Percentiles rank a stretch among this genome's conserved stretches.
phyloP scores from a whole-genome alignment of 202 grass and related monocot genomes.

The Carex sylvatica region DNA sequence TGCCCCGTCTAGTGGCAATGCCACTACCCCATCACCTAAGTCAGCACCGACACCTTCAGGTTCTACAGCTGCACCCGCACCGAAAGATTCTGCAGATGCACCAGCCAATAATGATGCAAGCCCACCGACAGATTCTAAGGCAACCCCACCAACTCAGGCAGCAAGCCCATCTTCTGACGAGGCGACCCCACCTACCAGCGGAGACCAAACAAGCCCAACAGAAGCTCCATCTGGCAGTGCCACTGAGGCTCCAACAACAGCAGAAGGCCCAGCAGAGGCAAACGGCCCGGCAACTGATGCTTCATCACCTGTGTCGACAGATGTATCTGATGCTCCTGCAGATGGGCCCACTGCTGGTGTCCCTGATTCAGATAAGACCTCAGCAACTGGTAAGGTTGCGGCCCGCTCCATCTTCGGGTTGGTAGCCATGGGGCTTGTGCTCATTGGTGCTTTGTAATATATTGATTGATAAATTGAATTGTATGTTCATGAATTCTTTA shows the following conservation, averaged over 20 bases:
- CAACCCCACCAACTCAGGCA: constrained; percentile 18
- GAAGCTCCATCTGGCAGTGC: constrained; percentile 19
- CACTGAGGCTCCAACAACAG: constrained; percentile 15
- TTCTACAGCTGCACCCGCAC: constrained; percentile 11
- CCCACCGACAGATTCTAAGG: constrained; percentile 10
- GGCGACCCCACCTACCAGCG: background rate
- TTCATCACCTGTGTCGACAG: background rate
- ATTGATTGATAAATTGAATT: constrained; percentile 11
- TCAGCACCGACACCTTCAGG: background rate
- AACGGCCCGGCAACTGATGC: background rate
- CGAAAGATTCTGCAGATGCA: constrained; percentile 7
- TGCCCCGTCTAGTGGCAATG: background rate
- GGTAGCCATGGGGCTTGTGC: constrained; percentile 26
- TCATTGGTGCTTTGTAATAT: constrained; percentile 6
- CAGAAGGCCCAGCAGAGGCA: constrained; percentile 8
- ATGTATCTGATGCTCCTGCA: constrained; percentile 19
- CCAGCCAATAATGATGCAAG: background rate
- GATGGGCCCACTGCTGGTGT: constrained; percentile 17
- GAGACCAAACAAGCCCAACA: background rate
- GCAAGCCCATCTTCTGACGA: background rate
- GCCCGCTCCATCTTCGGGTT: background rate
- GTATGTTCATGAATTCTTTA: background rate
- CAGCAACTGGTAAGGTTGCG: constrained; percentile 16
- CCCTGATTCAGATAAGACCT: constrained; percentile 28
- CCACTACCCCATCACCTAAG: background rate